Evolutionary conservation across 345 rosid genomes (phyloP).

Genomic region (Kernera saxatilis): DNA sequence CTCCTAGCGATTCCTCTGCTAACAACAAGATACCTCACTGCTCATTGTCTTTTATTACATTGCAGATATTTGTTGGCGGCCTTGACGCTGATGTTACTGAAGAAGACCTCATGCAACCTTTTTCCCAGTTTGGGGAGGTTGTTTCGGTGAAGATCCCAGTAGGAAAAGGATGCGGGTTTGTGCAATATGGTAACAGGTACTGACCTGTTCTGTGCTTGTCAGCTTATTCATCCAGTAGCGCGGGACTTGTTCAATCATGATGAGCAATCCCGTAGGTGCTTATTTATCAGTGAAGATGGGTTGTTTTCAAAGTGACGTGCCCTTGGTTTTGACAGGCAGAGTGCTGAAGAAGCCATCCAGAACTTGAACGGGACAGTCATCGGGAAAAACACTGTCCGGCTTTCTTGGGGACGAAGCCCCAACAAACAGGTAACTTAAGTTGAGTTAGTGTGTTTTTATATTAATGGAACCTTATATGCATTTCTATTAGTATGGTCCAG

Average conservation of each 20-base stretch:
- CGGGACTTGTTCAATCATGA: not conserved
- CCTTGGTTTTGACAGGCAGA: slow-evolving; percentile 43
- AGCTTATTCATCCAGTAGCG: not conserved
- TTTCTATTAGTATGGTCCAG: not conserved
- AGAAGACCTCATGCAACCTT: slow-evolving; percentile 75
- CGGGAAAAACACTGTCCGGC: slow-evolving; percentile 82
- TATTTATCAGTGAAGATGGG: not conserved
- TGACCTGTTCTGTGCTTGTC: not conserved
- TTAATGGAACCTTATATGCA: not conserved
- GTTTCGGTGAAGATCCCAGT: slow-evolving; percentile 75
- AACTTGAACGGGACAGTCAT: slow-evolving; percentile 62
- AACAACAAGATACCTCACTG: not conserved
- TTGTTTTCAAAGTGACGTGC: slow-evolving; percentile 4
- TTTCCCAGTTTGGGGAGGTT: slow-evolving; percentile 74
- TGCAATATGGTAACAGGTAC: slow-evolving; percentile 70
- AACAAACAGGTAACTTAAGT: slow-evolving; percentile 57
- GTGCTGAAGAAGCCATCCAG: slow-evolving; percentile 71
- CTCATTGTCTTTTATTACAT: not conserved
- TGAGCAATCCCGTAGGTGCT: not conserved
- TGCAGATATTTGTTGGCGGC: slow-evolving; percentile 85
- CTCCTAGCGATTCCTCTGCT: slow-evolving; percentile 9
- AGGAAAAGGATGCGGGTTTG: slow-evolving; percentile 89
- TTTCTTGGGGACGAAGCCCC: slow-evolving; percentile 86
- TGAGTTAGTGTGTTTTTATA: not conserved
- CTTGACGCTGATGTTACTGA: slow-evolving; percentile 70